A percentile compares a stretch with the other conserved stretches of the same genome.
Evolutionary conservation across 2,329 filamentous ascomycete species (phyloP).

Genomic region (Leptographium lundbergii): DNA sequence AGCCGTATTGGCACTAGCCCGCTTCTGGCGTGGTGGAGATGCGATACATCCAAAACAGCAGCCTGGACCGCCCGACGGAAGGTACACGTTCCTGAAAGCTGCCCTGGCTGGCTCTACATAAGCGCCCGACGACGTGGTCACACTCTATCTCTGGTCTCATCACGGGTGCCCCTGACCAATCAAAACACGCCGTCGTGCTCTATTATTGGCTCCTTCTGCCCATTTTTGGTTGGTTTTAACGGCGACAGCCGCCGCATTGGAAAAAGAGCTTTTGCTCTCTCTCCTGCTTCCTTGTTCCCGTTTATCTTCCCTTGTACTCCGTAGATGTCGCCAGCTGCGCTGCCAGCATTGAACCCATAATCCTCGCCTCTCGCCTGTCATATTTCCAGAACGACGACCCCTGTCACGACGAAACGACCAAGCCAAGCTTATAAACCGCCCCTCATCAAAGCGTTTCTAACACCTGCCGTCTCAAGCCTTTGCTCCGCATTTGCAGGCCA

Average conservation of each 20-base stretch:
- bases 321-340: not conserved
- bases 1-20: too few relatives aligned
- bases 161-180: not conserved
- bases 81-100: not conserved
- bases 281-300: not conserved
- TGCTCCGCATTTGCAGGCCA: too few relatives aligned
- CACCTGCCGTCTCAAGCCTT: constrained; percentile 29
- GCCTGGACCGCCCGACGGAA: not conserved
- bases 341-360: not conserved
- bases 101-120: not conserved
- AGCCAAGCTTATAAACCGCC: constrained; percentile 6
- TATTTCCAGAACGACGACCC: too few relatives aligned
- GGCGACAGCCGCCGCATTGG: not conserved
- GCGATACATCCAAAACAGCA: too few relatives aligned
- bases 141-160: not conserved
- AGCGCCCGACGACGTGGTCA: not conserved
- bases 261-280: not conserved
- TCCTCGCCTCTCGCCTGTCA: too few relatives aligned
- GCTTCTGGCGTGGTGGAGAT: too few relatives aligned
- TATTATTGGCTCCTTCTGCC: not conserved
- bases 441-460: constrained; percentile 29
- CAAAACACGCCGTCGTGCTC: not conserved
- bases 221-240: not conserved
- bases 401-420: not conserved
- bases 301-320: not conserved